Conservation (phyloP, 164 flowering plant species). For the Chloranthus sessilifolius region DNA sequence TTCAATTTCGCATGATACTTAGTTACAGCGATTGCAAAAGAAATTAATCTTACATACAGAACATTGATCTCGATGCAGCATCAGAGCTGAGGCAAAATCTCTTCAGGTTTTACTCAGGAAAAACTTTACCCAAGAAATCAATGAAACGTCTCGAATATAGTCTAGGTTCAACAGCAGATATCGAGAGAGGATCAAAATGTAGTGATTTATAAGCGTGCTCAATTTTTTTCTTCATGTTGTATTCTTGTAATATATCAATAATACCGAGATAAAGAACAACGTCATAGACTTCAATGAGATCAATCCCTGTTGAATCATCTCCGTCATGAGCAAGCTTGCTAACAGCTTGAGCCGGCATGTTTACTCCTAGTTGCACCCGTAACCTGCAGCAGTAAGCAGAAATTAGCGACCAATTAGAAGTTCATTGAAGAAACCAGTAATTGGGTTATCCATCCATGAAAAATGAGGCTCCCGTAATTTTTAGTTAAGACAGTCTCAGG, state of each 20-base stretch:
- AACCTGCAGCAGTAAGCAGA: constrained; percentile 36
- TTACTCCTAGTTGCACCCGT: constrained; percentile 80
- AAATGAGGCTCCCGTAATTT: no score
- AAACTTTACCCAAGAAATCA: constrained; percentile 63
- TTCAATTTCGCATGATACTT: no score
- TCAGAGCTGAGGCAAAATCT: background rate
- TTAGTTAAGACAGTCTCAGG: no score
- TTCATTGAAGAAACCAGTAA: no score
- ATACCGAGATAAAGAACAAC: constrained; percentile 89
- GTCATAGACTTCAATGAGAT: constrained; percentile 77
- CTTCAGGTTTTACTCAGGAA: constrained; percentile 38
- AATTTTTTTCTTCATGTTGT: constrained; percentile 66
- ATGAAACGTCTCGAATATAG: constrained; percentile 68
- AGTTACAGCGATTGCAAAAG: no score
- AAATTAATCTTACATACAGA: background rate
- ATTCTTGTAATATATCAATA: constrained; percentile 86
- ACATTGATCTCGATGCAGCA: background rate
- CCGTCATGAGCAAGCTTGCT: constrained; percentile 41
- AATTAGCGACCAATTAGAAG: no score
- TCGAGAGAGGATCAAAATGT: constrained; percentile 52
- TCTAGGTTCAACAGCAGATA: constrained; percentile 77
- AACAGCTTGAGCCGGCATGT: constrained; percentile 93
- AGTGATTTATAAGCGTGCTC: constrained; percentile 81
- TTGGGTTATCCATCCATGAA: no score
- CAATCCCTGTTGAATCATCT: constrained; percentile 33